phyloP scores from a whole-genome alignment of 306 rosid species.

The Lotus japonicus region DNA sequence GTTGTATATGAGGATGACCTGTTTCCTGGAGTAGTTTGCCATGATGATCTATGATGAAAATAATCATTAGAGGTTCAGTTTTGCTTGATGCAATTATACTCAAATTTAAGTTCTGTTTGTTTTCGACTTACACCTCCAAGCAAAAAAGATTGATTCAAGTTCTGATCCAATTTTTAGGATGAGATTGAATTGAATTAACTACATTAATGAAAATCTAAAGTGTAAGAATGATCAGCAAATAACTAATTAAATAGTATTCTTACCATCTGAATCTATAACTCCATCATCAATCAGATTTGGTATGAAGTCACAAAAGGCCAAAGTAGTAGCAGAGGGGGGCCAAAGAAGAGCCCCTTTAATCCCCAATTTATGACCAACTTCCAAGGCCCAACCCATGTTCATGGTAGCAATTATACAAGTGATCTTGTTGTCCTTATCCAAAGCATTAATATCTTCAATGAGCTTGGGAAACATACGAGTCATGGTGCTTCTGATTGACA shows the following conservation, averaged over 20 bases:
- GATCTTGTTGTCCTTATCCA: constrained; percentile 11
- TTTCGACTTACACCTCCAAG: no score
- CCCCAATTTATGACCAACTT: constrained; percentile 35
- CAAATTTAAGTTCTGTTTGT: no score
- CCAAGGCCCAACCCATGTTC: constrained; percentile 40
- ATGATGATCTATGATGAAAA: no score
- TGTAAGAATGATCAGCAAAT: not conserved
- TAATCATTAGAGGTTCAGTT: no score
- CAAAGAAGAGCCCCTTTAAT: constrained; percentile 33
- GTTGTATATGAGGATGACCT: no score
- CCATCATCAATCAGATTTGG: constrained; percentile 37
- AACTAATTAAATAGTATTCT: not conserved
- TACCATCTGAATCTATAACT: constrained; percentile 24
- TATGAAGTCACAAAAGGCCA: constrained; percentile 22
- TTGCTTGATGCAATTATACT: no score
- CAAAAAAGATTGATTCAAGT: no score
- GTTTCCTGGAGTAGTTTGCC: no score
- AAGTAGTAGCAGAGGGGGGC: constrained; percentile 37
- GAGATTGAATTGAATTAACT: no score
- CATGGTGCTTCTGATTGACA: constrained; percentile 15
- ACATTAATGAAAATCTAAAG: no score
- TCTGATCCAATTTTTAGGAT: no score
- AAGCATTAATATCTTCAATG: constrained; percentile 26
- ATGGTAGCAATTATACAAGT: constrained; percentile 34
- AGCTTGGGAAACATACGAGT: constrained; percentile 34